These are phyloP conservation scores for Plasmodium billcollinsi DNA, from an alignment of 169 alveolate genomes.

Conservation along the genomic window DNA sequence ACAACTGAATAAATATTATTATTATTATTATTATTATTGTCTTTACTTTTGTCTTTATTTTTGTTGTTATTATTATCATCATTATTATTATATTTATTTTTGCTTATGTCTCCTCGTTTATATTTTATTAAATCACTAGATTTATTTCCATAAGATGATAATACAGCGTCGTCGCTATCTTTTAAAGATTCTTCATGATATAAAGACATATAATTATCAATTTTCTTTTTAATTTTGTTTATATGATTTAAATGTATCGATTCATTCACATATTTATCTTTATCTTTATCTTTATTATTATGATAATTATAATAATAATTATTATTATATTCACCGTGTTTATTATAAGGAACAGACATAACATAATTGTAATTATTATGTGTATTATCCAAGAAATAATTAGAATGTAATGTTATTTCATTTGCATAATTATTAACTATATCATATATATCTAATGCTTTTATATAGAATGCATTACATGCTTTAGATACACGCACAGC, in stretches of 20 bases:
- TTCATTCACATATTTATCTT: background rate
- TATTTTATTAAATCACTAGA: background rate
- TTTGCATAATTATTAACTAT: slow-evolving; percentile 32
- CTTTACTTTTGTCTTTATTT: too few relatives aligned
- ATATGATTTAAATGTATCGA: background rate
- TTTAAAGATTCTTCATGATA: background rate
- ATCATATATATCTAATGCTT: slow-evolving; percentile 61
- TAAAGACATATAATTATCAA: background rate
- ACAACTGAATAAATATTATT: slow-evolving; percentile 33
- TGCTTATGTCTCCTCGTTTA: background rate
- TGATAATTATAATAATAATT: too few relatives aligned
- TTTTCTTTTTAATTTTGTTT: background rate
- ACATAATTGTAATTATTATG: background rate
- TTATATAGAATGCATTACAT: slow-evolving; percentile 58
- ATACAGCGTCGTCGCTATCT: background rate
- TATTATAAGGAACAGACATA: too few relatives aligned
- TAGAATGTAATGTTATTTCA: background rate
- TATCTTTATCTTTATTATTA: background rate
- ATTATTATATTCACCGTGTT: background rate
- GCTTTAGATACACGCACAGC: slow-evolving; percentile 43
- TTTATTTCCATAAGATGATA: background rate
- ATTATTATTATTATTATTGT: too few relatives aligned
- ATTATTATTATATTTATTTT: background rate
- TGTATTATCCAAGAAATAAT: slow-evolving; percentile 1
- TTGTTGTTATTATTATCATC: too few relatives aligned